Evolutionary conservation across 31 red algal genomes (phyloP), one percentile per base, ranked within the genome.

Genomic region (Odonthalia washingtoniensis): DNA sequence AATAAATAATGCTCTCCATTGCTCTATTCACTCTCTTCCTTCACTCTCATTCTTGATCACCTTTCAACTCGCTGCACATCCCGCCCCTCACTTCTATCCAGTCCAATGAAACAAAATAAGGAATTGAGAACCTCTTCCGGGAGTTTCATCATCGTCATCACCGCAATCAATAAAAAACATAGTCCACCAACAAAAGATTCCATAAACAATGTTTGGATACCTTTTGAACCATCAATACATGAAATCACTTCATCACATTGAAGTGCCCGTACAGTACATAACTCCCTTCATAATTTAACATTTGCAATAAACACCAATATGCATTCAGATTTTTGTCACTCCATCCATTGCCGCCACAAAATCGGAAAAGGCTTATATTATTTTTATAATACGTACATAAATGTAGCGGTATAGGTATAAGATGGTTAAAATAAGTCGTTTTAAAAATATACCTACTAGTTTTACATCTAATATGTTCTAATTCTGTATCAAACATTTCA

Each of bases 401-500:
- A 1, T 73, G 82, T n/a, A 65, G 65, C 32, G 90, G 90, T 14
- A 76, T 92, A 4, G 81, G 86, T 14, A 61, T 92, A 1, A 82
- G 75, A 2, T 92, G 90, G 90, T 49, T 92, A 38, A 61, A 46
- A 27, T 63, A 38, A 63, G 32, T 39, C 41, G 33, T 21, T 39
- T 40, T 87, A n/a, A 62, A 76, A 2, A 65, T 62, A 35, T 46
- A 72, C 9, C 43, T 75, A 36, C 83, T 92, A 5, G 90, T 81
- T 34, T 66, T 92, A 57, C 82, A 92, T 38, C 34, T 31, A 33
- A 75, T 92, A 1, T 75, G 82, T 38, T 81, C 90, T 43, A 85
- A 39, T 45, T 77, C 84, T 31, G 91, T 84, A 36, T 88, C 52
- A 53, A 93, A 93, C 61, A 88, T 93, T 78, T 72, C 66, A 42